Evolutionary conservation across 805 yeast species (phyloP).

Genomic region (Yarrowia sp.): DNA sequence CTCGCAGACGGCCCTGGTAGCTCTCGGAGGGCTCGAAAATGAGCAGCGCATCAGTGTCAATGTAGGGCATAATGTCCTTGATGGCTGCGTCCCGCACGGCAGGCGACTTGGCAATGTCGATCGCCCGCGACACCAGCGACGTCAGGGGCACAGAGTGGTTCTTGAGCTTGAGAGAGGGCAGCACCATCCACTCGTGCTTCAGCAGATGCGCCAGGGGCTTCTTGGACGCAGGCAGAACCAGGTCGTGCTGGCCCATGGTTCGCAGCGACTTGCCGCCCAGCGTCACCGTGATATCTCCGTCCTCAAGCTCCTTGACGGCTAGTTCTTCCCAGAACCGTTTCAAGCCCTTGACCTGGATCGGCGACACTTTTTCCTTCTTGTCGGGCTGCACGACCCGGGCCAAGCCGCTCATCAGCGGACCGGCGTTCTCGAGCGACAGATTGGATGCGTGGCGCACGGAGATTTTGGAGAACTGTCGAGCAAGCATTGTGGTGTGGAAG

Average conservation of each 20-base stretch:
- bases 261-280: slow-evolving; percentile 78
- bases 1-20: slow-evolving; percentile 81
- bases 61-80: slow-evolving; percentile 71
- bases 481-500: no score
- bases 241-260: slow-evolving; percentile 80
- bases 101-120: slow-evolving; percentile 65
- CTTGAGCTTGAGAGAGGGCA: slow-evolving; percentile 66
- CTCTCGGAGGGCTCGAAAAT: slow-evolving; percentile 83
- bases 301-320: slow-evolving; percentile 51
- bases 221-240: slow-evolving; percentile 68
- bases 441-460: slow-evolving; percentile 29
- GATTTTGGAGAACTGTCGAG: no score
- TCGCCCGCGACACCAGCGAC: slow-evolving; percentile 82
- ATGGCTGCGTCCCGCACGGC: slow-evolving; percentile 60
- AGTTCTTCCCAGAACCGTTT: slow-evolving; percentile 85
- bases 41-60: slow-evolving; percentile 93
- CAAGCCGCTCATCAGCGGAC: slow-evolving; percentile 31
- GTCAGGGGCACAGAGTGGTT: slow-evolving; percentile 87
- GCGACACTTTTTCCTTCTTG: slow-evolving; percentile 30
- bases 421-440: slow-evolving; percentile 34
- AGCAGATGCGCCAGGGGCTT: slow-evolving; percentile 73
- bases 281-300: slow-evolving; percentile 58
- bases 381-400: slow-evolving; percentile 36
- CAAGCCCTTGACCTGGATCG: slow-evolving; percentile 36
- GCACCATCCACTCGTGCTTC: slow-evolving; percentile 84